These are phyloP conservation scores for Camellia lanceoleosa DNA, from an alignment of 148 eudicot species.

Conservation along the genomic window DNA sequence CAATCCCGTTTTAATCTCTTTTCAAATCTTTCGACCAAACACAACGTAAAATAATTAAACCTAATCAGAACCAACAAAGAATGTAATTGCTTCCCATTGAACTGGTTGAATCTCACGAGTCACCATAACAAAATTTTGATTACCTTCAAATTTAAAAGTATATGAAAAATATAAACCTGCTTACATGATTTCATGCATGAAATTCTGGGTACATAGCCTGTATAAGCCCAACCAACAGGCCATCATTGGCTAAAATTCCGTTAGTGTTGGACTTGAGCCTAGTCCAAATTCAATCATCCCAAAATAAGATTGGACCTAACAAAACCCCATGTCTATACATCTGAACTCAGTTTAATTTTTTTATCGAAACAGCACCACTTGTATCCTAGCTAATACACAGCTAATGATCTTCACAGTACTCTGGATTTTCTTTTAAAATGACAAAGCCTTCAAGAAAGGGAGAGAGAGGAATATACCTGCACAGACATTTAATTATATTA, in stretches of 20 bases:
- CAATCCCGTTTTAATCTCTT: no score
- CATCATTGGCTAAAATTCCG: neutral
- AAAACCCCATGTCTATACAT: neutral
- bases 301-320: neutral
- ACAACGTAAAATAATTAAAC: no score
- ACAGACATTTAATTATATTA: constrained; percentile 4
- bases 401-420: constrained; percentile 68
- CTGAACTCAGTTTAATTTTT: neutral
- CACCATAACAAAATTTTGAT: no score
- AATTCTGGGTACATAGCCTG: no score
- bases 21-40: no score
- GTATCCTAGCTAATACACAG: neutral
- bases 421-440: constrained; percentile 89
- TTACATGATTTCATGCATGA: no score
- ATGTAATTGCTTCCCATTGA: no score
- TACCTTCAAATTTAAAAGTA: no score
- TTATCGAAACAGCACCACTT: neutral
- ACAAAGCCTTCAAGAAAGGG: constrained; percentile 91
- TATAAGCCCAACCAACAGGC: no score
- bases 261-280: neutral
- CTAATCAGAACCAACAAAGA: no score
- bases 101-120: no score
- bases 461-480: constrained; percentile 87
- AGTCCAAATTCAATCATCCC: neutral
- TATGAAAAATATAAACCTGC: no score